A percentile compares a stretch with the other conserved stretches of the same genome.
These are phyloP conservation scores for Blastobotrys chiropterorum DNA, from an alignment of 805 yeast genomes.

Conservation along the genomic window DNA sequence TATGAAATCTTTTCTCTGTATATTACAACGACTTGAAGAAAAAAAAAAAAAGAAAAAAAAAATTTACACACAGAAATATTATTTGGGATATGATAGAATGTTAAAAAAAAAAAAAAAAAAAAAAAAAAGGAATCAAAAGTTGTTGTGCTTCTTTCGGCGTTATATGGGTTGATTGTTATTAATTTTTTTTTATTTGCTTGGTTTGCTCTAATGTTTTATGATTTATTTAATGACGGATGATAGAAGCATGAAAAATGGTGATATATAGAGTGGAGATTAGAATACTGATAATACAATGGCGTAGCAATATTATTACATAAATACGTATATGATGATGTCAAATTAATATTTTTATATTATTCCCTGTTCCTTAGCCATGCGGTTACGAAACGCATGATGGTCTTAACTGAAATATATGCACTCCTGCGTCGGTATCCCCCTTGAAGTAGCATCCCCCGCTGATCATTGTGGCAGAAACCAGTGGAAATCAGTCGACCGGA, in stretches of 20 bases:
- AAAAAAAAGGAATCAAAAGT: not conserved
- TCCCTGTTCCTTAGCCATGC: too few relatives aligned
- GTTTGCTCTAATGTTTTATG: not conserved
- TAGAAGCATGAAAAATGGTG: not conserved
- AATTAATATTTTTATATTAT: too few relatives aligned
- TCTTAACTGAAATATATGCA: too few relatives aligned
- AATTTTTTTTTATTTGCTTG: not conserved
- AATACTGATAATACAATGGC: not conserved
- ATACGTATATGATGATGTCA: not conserved
- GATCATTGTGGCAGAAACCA: not conserved
- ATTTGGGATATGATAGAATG: not conserved
- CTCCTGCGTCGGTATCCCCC: not conserved
- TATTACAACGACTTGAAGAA: not conserved
- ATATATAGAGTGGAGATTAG: not conserved
- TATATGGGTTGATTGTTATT: not conserved
- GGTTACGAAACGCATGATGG: too few relatives aligned
- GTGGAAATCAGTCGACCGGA: not conserved
- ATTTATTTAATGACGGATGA: not conserved
- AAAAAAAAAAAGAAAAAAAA: conserved; percentile 1
- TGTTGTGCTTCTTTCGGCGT: not conserved
- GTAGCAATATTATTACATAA: not conserved
- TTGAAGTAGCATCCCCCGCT: not conserved
- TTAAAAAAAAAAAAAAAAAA: too few relatives aligned
- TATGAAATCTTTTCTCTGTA: not conserved
- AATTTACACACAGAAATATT: too few relatives aligned